Base-by-base conservation (phyloP, 2,329 filamentous ascomycete genomes). In the Colletotrichum theobromicola region DNA sequence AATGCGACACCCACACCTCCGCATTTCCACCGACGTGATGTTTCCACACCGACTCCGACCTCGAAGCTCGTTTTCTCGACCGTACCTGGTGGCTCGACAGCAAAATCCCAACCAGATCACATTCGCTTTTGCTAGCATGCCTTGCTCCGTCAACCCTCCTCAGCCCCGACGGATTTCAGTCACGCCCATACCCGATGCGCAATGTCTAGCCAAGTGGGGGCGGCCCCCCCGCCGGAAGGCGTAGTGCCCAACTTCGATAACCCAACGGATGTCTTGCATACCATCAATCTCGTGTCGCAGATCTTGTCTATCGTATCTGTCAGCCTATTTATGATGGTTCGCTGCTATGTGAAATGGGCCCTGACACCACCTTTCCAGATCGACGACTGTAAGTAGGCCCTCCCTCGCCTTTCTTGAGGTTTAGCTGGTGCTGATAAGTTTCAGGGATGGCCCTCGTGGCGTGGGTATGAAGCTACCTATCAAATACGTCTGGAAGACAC, bases 381-480 rank as follows among this genome's bases (percentile, higher is more conserved):
- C 6, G 81, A 82, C 18, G 81, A 82, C 35, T 82, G 80, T 82
- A 73, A 70, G 81, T 75, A 26, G 4, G 7, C 50, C 6, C 7
- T 13, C 6, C 6, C 7, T 13, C 6, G 5, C 6, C 16, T 8
- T 5, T 15, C 21, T 8, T 5, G 4, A 13, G 6, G 2, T 5
- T 4, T 5, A n/a, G 10, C 34, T 15, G 15, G 28, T 4, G 26
- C 60, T 75, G n/a, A 24, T 5, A 5, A 5, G 9, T 10, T 7
- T 7, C 16, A 76, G 75, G 70, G 66, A 35, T 65, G 18, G 66
- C 72, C 12, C 37, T 75, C 3, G 34, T 72, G 10, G 69, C 72
- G 1, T 76, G 64, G 63, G 75, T 76, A 64, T 21, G 55, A 60
- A 24, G 5, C 10, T 4, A 2, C 2, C 7, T 13, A n/a, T 3